Evolutionary conservation across 441 rosid genomes (phyloP).

Genomic region (Pelargonium cotyledonis): DNA sequence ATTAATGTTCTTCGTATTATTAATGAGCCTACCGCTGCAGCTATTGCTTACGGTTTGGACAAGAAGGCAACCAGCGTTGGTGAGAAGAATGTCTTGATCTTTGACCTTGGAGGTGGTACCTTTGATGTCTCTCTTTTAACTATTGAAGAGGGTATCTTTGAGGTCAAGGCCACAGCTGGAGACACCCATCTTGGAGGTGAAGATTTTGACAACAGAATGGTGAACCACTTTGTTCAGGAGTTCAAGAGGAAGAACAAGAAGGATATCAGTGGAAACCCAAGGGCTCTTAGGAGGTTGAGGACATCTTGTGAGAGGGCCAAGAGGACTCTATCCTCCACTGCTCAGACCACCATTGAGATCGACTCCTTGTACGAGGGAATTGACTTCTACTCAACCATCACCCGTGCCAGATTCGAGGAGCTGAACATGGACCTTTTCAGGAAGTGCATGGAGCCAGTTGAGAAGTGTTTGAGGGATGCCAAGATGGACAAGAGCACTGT

Average conservation of each 20-base stretch:
- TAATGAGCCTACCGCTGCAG: conserved; percentile 53
- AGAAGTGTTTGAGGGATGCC: conserved; percentile 60
- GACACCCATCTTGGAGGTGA: conserved; percentile 67
- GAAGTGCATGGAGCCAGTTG: conserved; percentile 62
- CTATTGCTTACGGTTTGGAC: conserved; percentile 59
- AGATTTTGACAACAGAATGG: conserved; percentile 61
- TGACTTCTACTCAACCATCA: conserved; percentile 45
- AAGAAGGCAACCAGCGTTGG: conserved; percentile 45
- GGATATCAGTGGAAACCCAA: conserved; percentile 51
- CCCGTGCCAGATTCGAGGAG: conserved; percentile 54
- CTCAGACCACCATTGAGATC: conserved; percentile 47
- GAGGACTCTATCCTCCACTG: conserved; percentile 50
- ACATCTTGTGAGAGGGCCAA: conserved; percentile 52
- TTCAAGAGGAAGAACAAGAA: conserved; percentile 59
- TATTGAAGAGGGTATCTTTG: conserved; percentile 61
- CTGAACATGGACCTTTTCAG: conserved; percentile 56
- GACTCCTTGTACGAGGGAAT: conserved; percentile 56
- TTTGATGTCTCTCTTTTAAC: conserved; percentile 57
- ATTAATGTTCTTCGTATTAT: conserved; percentile 27
- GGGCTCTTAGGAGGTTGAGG: conserved; percentile 57
- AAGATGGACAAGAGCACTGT: conserved; percentile 53
- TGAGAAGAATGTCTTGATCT: conserved; percentile 54
- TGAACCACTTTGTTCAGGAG: conserved; percentile 55
- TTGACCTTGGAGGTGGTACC: conserved; percentile 56
- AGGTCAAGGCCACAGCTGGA: conserved; percentile 56